phyloP scores from a whole-genome alignment of 164 flowering plant species.

The Sedum album region DNA sequence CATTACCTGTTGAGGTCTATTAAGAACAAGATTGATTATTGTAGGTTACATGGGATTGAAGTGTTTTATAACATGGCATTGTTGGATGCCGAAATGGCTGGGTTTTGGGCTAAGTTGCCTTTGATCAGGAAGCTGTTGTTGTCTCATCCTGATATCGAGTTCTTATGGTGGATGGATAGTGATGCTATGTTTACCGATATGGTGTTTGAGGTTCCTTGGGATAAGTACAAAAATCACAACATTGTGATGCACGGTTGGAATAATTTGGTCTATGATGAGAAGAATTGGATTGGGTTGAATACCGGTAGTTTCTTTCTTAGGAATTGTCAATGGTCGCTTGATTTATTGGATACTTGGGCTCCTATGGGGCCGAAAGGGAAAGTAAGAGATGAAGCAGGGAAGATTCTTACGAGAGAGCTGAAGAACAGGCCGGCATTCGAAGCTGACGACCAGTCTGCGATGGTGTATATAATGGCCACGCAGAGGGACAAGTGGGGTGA shows the following conservation, averaged over 20 bases:
- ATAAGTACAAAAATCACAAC: slow-evolving; percentile 32
- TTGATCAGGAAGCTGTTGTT: slow-evolving; percentile 39
- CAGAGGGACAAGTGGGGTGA: slow-evolving; percentile 36
- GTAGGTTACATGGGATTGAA: no score
- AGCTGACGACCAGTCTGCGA: slow-evolving; percentile 60
- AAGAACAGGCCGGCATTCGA: no score
- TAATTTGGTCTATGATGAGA: slow-evolving; percentile 42
- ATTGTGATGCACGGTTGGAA: slow-evolving; percentile 49
- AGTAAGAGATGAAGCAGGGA: slow-evolving; percentile 46
- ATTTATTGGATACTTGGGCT: slow-evolving; percentile 52
- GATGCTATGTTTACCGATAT: no score
- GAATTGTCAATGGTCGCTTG: slow-evolving; percentile 59
- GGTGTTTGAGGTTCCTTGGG: slow-evolving; percentile 43
- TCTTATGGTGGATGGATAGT: no score
- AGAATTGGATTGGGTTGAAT: no score
- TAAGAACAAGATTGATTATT: no score
- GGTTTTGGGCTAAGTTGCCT: slow-evolving; percentile 51
- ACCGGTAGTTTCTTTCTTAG: slow-evolving; percentile 43
- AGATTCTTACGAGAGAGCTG: slow-evolving; percentile 36
- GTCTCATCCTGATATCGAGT: slow-evolving; percentile 52
- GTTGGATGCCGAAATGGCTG: slow-evolving; percentile 45
- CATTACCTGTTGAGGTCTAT: slow-evolving; percentile 41
- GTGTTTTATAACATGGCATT: no score
- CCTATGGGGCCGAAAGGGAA: slow-evolving; percentile 65
- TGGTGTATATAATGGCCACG: slow-evolving; percentile 40